Conservation (phyloP, 2,329 filamentous ascomycete genomes). For the Biscogniauxia mediterranea region DNA sequence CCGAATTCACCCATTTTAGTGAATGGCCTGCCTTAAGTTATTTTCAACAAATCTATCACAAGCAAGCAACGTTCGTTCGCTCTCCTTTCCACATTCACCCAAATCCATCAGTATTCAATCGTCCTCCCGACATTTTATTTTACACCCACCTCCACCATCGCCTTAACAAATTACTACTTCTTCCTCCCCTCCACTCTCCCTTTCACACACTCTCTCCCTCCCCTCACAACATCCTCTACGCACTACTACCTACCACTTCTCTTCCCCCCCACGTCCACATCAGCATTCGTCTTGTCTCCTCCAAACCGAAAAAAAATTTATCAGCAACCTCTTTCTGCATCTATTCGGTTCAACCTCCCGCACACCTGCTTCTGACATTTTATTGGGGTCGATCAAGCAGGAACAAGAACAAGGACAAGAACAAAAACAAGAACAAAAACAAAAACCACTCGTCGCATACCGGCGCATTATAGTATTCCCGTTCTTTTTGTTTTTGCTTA, state of each 20-base stretch:
- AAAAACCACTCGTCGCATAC: neutral
- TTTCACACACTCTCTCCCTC: neutral
- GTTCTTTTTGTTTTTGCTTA: slow-evolving; percentile 7
- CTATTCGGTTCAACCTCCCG: neutral
- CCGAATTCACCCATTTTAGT: neutral
- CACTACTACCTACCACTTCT: slow-evolving; percentile 3
- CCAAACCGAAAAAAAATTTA: slow-evolving; percentile 14
- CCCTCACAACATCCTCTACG: slow-evolving; percentile 1
- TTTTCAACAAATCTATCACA: neutral
- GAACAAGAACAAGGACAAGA: no score
- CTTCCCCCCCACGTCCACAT: slow-evolving; percentile 11
- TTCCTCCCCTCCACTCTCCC: neutral
- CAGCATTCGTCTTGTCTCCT: slow-evolving; percentile 14
- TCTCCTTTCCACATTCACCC: neutral
- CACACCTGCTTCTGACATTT: neutral
- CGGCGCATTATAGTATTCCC: neutral
- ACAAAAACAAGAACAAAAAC: no score
- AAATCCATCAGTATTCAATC: no score
- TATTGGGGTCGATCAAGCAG: neutral
- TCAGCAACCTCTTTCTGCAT: neutral
- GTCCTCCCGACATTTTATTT: no score
- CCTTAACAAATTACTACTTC: neutral
- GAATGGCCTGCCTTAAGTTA: neutral
- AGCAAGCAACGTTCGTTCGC: neutral
- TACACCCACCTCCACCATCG: neutral